Conservation (phyloP, 345 rosid genomes). For the Arabidopsis arenosa region DNA sequence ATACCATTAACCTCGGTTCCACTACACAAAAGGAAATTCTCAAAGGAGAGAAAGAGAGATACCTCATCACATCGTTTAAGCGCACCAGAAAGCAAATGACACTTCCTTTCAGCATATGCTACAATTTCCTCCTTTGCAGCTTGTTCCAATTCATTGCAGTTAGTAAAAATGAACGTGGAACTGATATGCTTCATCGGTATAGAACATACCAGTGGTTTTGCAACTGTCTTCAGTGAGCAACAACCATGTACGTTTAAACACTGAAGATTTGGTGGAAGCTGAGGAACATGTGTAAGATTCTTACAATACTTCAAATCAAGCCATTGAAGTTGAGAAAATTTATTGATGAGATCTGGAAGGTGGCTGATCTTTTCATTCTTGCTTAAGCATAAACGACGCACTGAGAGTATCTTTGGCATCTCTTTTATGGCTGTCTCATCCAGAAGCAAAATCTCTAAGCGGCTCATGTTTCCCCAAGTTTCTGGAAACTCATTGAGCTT, state of each 20-base stretch:
- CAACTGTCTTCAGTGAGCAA: slow-evolving; percentile 7
- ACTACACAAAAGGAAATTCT: not conserved
- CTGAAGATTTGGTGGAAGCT: slow-evolving; percentile 38
- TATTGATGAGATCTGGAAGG: not conserved
- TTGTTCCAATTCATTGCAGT: slow-evolving; percentile 20
- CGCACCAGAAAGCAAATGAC: slow-evolving; percentile 7
- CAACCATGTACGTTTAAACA: slow-evolving; percentile 27
- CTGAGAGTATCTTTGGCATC: not conserved
- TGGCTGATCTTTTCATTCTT: not conserved
- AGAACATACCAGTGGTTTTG: not conserved
- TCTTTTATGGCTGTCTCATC: slow-evolving; percentile 31
- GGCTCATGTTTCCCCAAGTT: not conserved
- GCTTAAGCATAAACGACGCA: slow-evolving; percentile 26
- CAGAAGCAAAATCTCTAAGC: slow-evolving; percentile 19
- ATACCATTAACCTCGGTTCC: not conserved
- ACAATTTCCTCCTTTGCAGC: slow-evolving; percentile 23
- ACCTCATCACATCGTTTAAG: slow-evolving; percentile 20
- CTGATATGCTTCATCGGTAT: not conserved
- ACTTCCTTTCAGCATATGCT: slow-evolving; percentile 3
- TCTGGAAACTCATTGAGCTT: slow-evolving; percentile 20
- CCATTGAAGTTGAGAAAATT: not conserved
- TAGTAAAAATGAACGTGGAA: slow-evolving; percentile 32
- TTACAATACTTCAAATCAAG: slow-evolving; percentile 37
- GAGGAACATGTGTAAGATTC: slow-evolving; percentile 19
- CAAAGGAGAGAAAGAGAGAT: not conserved